Evolutionary conservation across 257 asterid genomes (phyloP).

Genomic region (Solanum gracilifrons): DNA sequence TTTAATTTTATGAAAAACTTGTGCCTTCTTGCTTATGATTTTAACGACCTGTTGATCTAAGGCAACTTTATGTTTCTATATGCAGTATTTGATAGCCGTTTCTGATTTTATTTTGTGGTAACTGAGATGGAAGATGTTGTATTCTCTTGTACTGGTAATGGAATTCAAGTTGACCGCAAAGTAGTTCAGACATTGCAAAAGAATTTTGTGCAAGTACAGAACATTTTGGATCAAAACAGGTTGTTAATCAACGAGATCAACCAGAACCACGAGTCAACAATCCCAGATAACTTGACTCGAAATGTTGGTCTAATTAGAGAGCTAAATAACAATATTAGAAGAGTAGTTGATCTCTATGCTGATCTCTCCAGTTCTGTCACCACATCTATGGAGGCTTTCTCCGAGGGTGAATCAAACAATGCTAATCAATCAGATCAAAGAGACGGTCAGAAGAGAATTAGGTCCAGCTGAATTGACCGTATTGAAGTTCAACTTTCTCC

Average conservation of each 20-base stretch:
- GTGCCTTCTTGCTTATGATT: background rate
- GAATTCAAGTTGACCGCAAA: constrained; percentile 19
- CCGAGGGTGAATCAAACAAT: constrained; percentile 26
- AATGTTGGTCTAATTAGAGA: constrained; percentile 35
- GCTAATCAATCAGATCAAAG: constrained; percentile 22
- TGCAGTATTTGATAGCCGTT: background rate
- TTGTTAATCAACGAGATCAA: constrained; percentile 30
- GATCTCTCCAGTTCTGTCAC: constrained; percentile 25
- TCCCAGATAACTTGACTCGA: constrained; percentile 30
- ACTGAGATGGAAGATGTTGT: constrained; percentile 25
- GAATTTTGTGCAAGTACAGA: constrained; percentile 28
- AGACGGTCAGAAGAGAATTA: constrained; percentile 22
- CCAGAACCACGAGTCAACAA: constrained; percentile 32
- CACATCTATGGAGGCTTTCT: constrained; percentile 21
- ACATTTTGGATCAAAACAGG: constrained; percentile 33
- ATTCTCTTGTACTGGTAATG: constrained; percentile 13
- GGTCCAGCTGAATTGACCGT: constrained; percentile 2
- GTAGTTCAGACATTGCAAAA: constrained; percentile 27
- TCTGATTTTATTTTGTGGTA: background rate
- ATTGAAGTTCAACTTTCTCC: background rate
- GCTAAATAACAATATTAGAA: constrained; percentile 33
- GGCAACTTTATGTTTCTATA: background rate
- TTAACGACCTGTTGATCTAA: background rate
- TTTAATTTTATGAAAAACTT: background rate
- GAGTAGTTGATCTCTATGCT: constrained; percentile 30